Base-by-base conservation (phyloP, 306 rosid species). In the Pachyrhizus erosus region DNA sequence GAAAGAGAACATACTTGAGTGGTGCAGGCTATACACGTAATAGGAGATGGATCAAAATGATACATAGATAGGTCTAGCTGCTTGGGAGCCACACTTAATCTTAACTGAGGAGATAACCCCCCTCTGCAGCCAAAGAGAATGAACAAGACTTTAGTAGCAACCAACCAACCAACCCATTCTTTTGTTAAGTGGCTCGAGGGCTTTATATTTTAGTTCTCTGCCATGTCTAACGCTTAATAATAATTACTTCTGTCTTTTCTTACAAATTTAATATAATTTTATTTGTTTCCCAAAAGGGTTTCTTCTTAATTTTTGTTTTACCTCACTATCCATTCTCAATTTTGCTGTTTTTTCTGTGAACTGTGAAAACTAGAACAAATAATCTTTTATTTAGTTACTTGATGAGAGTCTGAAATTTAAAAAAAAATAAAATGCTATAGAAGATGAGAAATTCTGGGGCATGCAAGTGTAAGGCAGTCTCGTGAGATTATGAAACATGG, bases 131-230 rank as follows among this genome's bases (percentile, higher is more conserved):
- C 17, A 18, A 18, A 70, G 66, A 85, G 72, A 58, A 57, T 27
- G 70, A 72, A 37, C 5, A 37, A 64, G 24, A 80, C 65, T 82
- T 66, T 15, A 42, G 81, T 71, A 55, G 68, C 70, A 68, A 42
- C 54, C 84, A 72, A 42, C 54, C 84, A 72, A 69, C 85, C 83
- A 51, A 75, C 67, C 80, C 73, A 80, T 80, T 88, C 85, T 86
- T 86, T 88, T 81, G 76, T 75, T 70, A 49, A 39, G 55, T 78
- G 89, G 83, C 71, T 78, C 73, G 84, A 82, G 89, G 43, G 81
- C 74, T 66, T 73, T 49, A 4, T 77, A 82, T 80, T 70, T 77
- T 60, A 48, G 84, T 83, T 80, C 84, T 80, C 87, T 34, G 77
- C 84, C 87, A 83, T 42, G 34, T 45, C 75, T 77, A 40, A 82